Evolutionary conservation across 1,284 basidiomycete species (phyloP).

Genomic region (Serendipita sp.): DNA sequence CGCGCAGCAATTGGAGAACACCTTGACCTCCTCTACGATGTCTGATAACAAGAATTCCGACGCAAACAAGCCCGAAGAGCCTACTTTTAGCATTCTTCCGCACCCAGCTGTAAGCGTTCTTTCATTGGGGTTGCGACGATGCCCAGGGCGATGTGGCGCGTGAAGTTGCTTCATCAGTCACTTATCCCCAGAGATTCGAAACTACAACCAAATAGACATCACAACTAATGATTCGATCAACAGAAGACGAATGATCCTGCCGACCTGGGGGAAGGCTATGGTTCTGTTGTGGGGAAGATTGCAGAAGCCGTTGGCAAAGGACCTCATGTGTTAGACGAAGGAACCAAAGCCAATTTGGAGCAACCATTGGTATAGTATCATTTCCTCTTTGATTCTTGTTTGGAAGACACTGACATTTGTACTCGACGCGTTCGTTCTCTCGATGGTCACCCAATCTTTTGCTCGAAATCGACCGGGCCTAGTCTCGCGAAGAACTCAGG

Average conservation of each 20-base stretch:
- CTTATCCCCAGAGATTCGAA: background rate
- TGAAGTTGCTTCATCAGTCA: background rate
- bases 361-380: background rate
- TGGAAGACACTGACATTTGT: background rate
- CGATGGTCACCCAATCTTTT: too few species aligned
- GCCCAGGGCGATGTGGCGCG: background rate
- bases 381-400: background rate
- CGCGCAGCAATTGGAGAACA: too few species aligned
- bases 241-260: slow-evolving; percentile 5
- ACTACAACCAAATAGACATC: too few species aligned
- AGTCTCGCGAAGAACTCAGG: slow-evolving; percentile 2
- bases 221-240: background rate
- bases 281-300: background rate
- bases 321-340: background rate
- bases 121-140: background rate
- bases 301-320: background rate
- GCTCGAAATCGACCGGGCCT: too few species aligned
- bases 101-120: background rate
- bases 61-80: background rate
- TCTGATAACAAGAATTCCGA: background rate
- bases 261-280: background rate
- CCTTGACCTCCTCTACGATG: background rate
- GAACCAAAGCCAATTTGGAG: background rate
- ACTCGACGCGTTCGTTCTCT: too few species aligned
- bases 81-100: background rate